Evolutionary conservation across 139 green algal genomes (phyloP).

Genomic region (Astrephomene gubernaculifera): DNA sequence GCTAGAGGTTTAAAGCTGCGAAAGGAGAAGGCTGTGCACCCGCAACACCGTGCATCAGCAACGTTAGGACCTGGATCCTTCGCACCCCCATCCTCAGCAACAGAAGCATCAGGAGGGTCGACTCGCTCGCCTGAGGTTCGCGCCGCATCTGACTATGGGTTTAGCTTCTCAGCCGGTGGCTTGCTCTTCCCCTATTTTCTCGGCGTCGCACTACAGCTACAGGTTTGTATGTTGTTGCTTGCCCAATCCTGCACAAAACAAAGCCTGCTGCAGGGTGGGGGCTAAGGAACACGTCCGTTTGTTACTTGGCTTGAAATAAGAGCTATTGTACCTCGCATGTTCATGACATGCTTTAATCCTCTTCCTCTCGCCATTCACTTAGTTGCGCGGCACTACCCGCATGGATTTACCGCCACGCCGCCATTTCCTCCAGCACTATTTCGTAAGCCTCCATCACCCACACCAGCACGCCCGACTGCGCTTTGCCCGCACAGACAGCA

Average conservation of each 20-base stretch:
- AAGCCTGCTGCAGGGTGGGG: too few species aligned
- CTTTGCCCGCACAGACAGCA: too few species aligned
- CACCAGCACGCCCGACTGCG: too few species aligned
- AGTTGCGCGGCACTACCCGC: background rate
- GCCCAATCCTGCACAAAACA: too few species aligned
- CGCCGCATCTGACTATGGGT: conserved; percentile 13
- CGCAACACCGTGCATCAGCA: background rate
- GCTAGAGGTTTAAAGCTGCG: background rate
- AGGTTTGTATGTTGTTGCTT: too few species aligned
- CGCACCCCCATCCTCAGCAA: too few species aligned
- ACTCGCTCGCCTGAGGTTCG: background rate
- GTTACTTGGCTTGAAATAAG: too few species aligned
- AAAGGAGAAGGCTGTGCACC: background rate
- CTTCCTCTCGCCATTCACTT: background rate
- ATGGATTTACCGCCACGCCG: background rate
- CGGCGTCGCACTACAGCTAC: conserved; percentile 33
- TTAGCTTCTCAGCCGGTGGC: conserved; percentile 33
- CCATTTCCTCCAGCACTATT: background rate
- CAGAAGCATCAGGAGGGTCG: background rate
- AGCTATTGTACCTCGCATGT: background rate
- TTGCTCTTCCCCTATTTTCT: conserved; percentile 65
- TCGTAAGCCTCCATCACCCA: background rate
- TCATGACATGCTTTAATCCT: background rate
- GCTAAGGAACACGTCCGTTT: too few species aligned
- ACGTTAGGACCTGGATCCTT: background rate